Evolutionary conservation across 306 rosid genomes (phyloP).

Genomic region (Fragaria vesca): DNA sequence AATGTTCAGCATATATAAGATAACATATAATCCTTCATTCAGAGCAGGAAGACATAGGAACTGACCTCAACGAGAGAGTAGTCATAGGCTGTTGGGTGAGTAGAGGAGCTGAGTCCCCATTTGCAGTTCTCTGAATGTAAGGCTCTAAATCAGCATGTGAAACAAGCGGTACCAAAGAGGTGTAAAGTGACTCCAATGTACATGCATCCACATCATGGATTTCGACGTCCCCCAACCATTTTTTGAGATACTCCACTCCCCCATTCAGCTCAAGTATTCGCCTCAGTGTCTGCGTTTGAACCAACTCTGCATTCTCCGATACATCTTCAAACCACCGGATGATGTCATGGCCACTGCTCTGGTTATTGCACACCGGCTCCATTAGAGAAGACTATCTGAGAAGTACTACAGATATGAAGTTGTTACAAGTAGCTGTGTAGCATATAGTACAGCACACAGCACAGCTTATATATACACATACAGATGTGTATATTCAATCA

Average conservation of each 20-base stretch:
- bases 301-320: constrained; percentile 42
- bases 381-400: constrained; percentile 20
- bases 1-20: not conserved
- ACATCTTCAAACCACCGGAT: constrained; percentile 72
- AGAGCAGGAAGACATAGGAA: not conserved
- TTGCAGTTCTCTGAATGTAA: constrained; percentile 68
- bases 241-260: constrained; percentile 64
- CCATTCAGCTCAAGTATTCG: constrained; percentile 63
- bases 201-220: constrained; percentile 51
- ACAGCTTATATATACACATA: not conserved
- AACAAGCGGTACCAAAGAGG: constrained; percentile 70
- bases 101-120: constrained; percentile 59
- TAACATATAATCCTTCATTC: not conserved
- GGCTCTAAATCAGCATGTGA: constrained; percentile 86
- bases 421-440: not conserved
- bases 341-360: constrained; percentile 35
- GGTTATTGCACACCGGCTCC: constrained; percentile 38
- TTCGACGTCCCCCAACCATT: constrained; percentile 61
- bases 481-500: not conserved
- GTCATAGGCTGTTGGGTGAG: constrained; percentile 77
- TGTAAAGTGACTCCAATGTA: constrained; percentile 74
- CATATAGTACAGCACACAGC: not conserved
- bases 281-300: constrained; percentile 66
- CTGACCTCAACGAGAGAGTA: constrained; percentile 79
- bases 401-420: not conserved